Evolutionary conservation across 2,329 filamentous ascomycete species (phyloP), one percentile per base, ranked within the genome.

Genomic region (Monilinia fructicola): DNA sequence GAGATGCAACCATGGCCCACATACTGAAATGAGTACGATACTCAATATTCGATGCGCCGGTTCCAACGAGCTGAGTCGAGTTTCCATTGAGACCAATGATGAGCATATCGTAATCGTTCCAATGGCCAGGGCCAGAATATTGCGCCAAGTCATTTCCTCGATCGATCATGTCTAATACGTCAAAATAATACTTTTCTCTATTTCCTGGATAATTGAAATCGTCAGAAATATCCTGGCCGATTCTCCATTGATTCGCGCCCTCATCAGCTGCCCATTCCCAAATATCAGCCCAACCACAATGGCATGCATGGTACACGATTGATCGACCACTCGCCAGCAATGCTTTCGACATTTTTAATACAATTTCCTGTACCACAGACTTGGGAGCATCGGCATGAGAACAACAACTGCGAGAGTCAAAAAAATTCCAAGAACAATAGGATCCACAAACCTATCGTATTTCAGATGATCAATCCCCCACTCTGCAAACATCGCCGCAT

Each of bases 401-500:
- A 21, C 61, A 64, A 35, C 61, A 64, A 44, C 61, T 64, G 16
- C 3, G 4, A n/a, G 5, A 0, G n/a, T 64, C 12, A 42, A 9
- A 35, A 31, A 18, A 0, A 1, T 1, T 12, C 28, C 16, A 3
- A 14, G 18, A 44, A 35, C 18, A 11, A 2, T 10, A 23, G 16
- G 11, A 6, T 5, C 3, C 11, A 31, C 1, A 54, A 40, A 11
- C 73, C 85, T 86, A 72, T 87, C 85, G 70, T 85, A 85, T 75
- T 86, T 86, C 21, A 85, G 74, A 67, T 85, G 87, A 72, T 87
- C 85, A 64, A 87, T 79, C 1, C 82, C 84, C 85, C 85, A 87
- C 31, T 79, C 78, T 0, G 83, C 82, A 73, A 84, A 88, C 0
- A 83, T 82, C 54, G 80, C 74, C 2, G 86, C 87, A 74, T 89